phyloP scores from a whole-genome alignment of 2,329 filamentous ascomycete genomes.

The Fusarium pseudonygamai region DNA sequence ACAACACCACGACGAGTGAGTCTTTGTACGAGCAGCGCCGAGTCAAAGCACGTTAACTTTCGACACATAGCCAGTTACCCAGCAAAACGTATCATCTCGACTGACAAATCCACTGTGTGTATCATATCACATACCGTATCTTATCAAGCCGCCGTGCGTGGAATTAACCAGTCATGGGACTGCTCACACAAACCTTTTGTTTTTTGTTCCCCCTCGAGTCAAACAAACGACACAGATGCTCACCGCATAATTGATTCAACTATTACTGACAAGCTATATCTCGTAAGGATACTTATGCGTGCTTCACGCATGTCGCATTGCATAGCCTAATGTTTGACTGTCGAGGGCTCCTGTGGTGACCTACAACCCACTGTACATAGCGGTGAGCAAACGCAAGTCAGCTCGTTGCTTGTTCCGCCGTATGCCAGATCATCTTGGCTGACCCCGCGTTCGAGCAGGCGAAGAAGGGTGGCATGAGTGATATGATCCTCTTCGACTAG shows the following conservation, averaged over 20 bases:
- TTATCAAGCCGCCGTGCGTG: background rate
- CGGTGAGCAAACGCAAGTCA: slow-evolving; percentile 29
- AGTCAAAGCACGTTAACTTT: background rate
- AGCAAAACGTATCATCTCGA: background rate
- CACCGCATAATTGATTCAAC: background rate
- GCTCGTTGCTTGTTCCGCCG: background rate
- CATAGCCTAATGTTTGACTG: background rate
- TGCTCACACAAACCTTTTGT: background rate
- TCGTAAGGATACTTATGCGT: background rate
- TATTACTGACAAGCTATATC: background rate
- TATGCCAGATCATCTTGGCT: background rate
- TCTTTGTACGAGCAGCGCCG: background rate
- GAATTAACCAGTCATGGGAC: background rate
- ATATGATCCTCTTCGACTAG: background rate
- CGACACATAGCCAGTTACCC: background rate
- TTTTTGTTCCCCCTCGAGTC: background rate
- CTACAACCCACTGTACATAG: background rate
- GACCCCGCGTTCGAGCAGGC: slow-evolving; percentile 5
- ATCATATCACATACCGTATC: background rate
- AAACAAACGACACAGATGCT: background rate
- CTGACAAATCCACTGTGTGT: background rate
- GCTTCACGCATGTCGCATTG: background rate
- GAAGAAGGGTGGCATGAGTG: background rate
- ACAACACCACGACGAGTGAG: background rate
- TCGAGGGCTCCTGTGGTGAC: background rate